A percentile compares a stretch with the other conserved stretches of the same genome.
Evolutionary conservation across 2,329 filamentous ascomycete genomes (phyloP).

Genomic region (Arthroderma uncinatum): DNA sequence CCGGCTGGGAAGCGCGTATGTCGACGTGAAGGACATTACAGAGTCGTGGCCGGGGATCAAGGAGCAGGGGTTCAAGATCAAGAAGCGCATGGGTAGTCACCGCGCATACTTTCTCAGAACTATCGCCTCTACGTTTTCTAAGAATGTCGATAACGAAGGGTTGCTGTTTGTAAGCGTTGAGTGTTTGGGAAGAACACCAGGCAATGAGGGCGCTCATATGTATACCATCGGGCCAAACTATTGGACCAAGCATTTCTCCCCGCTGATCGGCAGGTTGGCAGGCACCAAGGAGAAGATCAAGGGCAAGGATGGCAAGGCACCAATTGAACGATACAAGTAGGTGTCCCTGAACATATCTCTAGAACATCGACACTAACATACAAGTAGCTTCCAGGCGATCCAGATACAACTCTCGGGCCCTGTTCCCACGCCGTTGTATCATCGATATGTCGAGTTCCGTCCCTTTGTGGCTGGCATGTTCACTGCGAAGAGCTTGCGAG

Average conservation of each 20-base stretch:
- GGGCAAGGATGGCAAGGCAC: slow-evolving; percentile 44
- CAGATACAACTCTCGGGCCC: slow-evolving; percentile 81
- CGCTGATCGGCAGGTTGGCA: slow-evolving; percentile 71
- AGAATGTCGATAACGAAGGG: slow-evolving; percentile 56
- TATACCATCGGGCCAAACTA: slow-evolving; percentile 69
- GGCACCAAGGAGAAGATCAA: slow-evolving; percentile 57
- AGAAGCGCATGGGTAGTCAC: slow-evolving; percentile 77
- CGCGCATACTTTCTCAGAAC: slow-evolving; percentile 68
- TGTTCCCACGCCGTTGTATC: slow-evolving; percentile 68
- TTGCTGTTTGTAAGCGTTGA: slow-evolving; percentile 62
- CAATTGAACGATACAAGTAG: slow-evolving; percentile 65
- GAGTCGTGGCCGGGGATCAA: slow-evolving; percentile 59
- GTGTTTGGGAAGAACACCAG: slow-evolving; percentile 63
- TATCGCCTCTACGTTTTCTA: slow-evolving; percentile 51
- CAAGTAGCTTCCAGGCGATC: slow-evolving; percentile 71
- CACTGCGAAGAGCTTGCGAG: slow-evolving; percentile 61
- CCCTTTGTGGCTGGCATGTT: slow-evolving; percentile 88
- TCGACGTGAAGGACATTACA: slow-evolving; percentile 50
- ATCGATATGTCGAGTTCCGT: slow-evolving; percentile 85
- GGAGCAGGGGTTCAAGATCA: slow-evolving; percentile 56
- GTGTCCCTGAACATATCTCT: slow-evolving; percentile 17
- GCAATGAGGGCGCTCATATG: slow-evolving; percentile 51
- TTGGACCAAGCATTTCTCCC: slow-evolving; percentile 78
- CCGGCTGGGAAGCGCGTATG: slow-evolving; percentile 71
- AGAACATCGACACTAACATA: background rate